Conservation (phyloP, 805 yeast genomes). For the Saturnispora halmiae region DNA sequence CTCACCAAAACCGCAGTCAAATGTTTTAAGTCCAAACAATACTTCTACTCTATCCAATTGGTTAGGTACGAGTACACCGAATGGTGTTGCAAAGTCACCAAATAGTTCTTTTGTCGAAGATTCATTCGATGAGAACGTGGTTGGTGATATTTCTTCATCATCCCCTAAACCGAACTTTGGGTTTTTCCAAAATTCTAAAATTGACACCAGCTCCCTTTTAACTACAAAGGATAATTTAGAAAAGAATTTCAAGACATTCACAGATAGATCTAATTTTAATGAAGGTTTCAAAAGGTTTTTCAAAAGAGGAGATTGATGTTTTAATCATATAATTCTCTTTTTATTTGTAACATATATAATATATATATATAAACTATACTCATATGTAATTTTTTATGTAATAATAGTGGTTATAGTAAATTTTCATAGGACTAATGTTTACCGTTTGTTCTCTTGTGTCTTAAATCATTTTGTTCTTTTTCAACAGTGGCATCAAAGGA, state of each 20-base stretch:
- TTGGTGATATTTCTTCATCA: slow-evolving; percentile 8
- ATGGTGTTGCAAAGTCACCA: background rate
- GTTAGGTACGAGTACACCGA: background rate
- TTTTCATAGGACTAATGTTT: slow-evolving; percentile 42
- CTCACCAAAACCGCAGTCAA: slow-evolving; percentile 10
- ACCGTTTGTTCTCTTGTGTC: slow-evolving; percentile 68
- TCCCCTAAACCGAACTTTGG: slow-evolving; percentile 13
- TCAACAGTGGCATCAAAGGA: slow-evolving; percentile 78
- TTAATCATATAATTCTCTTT: background rate
- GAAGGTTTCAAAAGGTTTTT: slow-evolving; percentile 60
- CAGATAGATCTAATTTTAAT: slow-evolving; percentile 56
- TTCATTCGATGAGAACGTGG: slow-evolving; percentile 5
- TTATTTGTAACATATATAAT: slow-evolving; percentile 1
- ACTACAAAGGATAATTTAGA: slow-evolving; percentile 36
- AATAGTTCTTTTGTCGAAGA: slow-evolving; percentile 5
- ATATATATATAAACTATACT: no score
- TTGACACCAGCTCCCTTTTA: slow-evolving; percentile 25
- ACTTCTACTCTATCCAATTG: slow-evolving; percentile 1
- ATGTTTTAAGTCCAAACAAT: background rate
- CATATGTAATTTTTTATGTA: no score
- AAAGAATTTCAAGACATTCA: slow-evolving; percentile 38
- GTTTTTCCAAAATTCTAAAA: slow-evolving; percentile 19
- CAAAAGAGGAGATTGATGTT: slow-evolving; percentile 23
- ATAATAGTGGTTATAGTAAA: background rate
- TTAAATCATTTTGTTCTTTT: slow-evolving; percentile 54